Percentiles rank a stretch among this genome's conserved stretches.
These are phyloP conservation scores for Crithidia mellificae DNA, from an alignment of 208 protist genomes.

Conservation along the genomic window DNA sequence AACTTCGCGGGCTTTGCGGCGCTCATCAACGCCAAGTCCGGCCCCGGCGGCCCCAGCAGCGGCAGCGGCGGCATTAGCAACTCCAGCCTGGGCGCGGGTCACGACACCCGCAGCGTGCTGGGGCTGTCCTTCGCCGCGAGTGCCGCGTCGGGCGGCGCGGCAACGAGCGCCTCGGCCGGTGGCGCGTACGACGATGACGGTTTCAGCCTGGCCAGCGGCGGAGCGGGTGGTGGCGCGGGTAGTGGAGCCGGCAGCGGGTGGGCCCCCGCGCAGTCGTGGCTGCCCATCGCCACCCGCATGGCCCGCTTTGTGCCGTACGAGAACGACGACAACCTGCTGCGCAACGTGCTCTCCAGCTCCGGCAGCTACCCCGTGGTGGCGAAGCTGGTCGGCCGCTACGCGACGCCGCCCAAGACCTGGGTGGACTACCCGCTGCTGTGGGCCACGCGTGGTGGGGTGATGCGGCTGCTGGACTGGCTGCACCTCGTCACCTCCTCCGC, in stretches of 20 bases:
- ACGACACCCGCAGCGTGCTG: constrained; percentile 12
- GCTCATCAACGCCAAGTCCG: constrained; percentile 8
- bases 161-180: not conserved
- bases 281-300: constrained; percentile 55
- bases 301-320: constrained; percentile 77
- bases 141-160: not conserved
- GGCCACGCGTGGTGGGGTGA: constrained; percentile 57
- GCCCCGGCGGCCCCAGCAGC: not conserved
- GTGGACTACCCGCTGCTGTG: constrained; percentile 76
- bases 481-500: constrained; percentile 37
- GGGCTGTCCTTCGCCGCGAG: constrained; percentile 13
- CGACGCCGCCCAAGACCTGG: constrained; percentile 64
- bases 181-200: constrained; percentile 1
- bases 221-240: constrained; percentile 5
- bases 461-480: constrained; percentile 76
- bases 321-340: constrained; percentile 51
- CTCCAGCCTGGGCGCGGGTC: constrained; percentile 10
- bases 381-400: constrained; percentile 70
- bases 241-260: not conserved
- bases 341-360: constrained; percentile 46
- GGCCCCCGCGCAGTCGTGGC: not conserved
- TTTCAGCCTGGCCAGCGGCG: not conserved
- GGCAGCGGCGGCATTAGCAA: constrained; percentile 3
- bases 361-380: constrained; percentile 46
- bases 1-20: constrained; percentile 18